Base-by-base conservation (phyloP, 176 grass and related monocot species). In the Lolium multiflorum region DNA sequence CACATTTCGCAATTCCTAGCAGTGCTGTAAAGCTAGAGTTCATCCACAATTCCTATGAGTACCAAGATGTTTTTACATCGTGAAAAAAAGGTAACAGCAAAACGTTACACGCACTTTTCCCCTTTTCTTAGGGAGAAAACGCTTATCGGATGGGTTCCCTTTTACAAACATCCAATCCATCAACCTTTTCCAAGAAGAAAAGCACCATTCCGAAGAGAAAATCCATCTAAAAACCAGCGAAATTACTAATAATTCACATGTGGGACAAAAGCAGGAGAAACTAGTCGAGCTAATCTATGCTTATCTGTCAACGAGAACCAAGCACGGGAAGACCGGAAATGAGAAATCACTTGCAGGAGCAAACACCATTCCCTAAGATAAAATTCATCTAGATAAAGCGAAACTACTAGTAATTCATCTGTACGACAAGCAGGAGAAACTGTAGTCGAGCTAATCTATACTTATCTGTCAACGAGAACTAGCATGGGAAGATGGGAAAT, bases 1-100 rank as follows among this genome's bases (percentile, higher is more conserved):
- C 14, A 25, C 9, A 14, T n/a, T 74, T 83, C 56, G 9, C 41
- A 79, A 79, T 80, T 74, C 11, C 24, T 50, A 7, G 41, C 4
- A 6, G 28, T 31, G 28, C 17, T 60, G 9, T 62, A 81, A 71
- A 80, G 50, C 22, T 75, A 87, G 26, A 83, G 24, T 83, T 49
- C 7, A 48, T 49, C 89, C 41, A 55, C 5, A 67, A 65, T 57
- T 74, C 3, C 62, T 35, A 37, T 22, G 54, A 35, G 43, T 3
- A 11, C 7, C 35, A 63, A 55, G 17, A 78, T 80, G 37, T 18
- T 55, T 25, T 25, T 57, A 50, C 71, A 52, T 35, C 62, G 60
- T 11, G 57, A 58, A 85, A 48, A 58, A 85, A 84, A 76, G 55
- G 20, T 11, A 37, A 46, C 9, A 38, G 28, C 28, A 31, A 25